These are phyloP conservation scores for Pseudevernia furfuracea DNA, from an alignment of 495 filamentous ascomycete genomes.

Conservation along the genomic window DNA sequence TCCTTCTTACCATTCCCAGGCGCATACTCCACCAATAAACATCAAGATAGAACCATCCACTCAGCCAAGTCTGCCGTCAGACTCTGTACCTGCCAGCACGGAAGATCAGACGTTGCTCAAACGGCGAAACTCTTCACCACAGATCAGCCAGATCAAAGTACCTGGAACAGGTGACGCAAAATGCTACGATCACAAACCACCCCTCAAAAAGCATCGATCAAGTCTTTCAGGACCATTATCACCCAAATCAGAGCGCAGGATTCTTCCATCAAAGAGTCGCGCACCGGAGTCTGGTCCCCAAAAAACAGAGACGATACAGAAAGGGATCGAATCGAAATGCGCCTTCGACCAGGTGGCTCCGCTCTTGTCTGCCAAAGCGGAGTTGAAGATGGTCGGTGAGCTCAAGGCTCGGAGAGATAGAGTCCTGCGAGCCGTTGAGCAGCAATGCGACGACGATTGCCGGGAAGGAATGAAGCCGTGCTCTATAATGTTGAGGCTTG, in stretches of 20 bases:
- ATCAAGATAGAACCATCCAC: slow-evolving; percentile 25
- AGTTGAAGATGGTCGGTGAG: not conserved
- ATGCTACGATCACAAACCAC: not conserved
- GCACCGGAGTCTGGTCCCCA: not conserved
- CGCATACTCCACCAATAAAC: slow-evolving; percentile 20
- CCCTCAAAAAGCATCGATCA: slow-evolving; percentile 10
- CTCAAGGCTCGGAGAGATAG: not conserved
- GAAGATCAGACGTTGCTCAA: not conserved
- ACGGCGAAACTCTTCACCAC: slow-evolving; percentile 6
- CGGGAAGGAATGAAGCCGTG: slow-evolving; percentile 1
- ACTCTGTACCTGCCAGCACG: slow-evolving; percentile 19
- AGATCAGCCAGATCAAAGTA: not conserved
- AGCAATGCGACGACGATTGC: slow-evolving; percentile 1
- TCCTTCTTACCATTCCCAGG: slow-evolving; percentile 26
- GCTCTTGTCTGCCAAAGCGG: slow-evolving; percentile 4
- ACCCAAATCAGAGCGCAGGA: not conserved
- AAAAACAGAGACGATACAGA: slow-evolving; percentile 22
- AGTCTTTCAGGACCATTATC: not conserved
- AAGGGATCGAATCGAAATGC: not conserved
- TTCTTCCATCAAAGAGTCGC: not conserved
- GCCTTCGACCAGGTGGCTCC: not conserved
- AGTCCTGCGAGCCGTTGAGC: not conserved
- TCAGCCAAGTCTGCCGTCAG: slow-evolving; percentile 21
- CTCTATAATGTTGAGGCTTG: slow-evolving; percentile 1
- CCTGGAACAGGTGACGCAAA: not conserved